These are phyloP conservation scores for Gaertneriomyces sp. DNA, from an alignment of 192 early-diverging fungal species.

Conservation along the genomic window DNA sequence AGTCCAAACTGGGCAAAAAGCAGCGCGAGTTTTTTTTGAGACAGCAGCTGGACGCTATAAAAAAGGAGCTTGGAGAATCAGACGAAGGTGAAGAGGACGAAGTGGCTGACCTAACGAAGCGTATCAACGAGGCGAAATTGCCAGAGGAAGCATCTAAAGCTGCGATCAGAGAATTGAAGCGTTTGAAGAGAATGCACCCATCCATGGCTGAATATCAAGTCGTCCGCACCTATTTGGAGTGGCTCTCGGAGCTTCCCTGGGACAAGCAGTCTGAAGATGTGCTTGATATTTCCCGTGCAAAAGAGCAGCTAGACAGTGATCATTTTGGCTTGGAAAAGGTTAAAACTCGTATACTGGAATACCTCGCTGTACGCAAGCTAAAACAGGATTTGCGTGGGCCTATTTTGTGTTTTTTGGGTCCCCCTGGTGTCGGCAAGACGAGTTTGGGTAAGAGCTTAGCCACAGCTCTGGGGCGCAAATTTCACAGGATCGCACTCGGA, in stretches of 20 bases:
- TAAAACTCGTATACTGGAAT: slow-evolving; percentile 79
- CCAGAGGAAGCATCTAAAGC: slow-evolving; percentile 59
- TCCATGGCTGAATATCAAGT: slow-evolving; percentile 75
- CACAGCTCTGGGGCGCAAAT: slow-evolving; percentile 67
- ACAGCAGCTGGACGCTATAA: slow-evolving; percentile 79
- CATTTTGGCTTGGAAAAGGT: slow-evolving; percentile 79
- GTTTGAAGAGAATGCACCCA: slow-evolving; percentile 67
- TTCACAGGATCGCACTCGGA: slow-evolving; percentile 78
- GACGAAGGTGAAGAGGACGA: slow-evolving; percentile 68
- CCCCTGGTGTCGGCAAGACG: slow-evolving; percentile 74
- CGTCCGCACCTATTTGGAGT: slow-evolving; percentile 73
- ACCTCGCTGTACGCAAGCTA: slow-evolving; percentile 76
- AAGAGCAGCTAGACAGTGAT: slow-evolving; percentile 69
- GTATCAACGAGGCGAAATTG: slow-evolving; percentile 55
- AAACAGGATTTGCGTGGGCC: slow-evolving; percentile 70
- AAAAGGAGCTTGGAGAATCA: slow-evolving; percentile 71
- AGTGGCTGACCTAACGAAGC: slow-evolving; percentile 51
- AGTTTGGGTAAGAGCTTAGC: slow-evolving; percentile 79
- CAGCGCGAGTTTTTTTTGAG: slow-evolving; percentile 76
- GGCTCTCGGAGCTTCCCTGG: slow-evolving; percentile 77
- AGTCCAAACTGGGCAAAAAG: slow-evolving; percentile 72
- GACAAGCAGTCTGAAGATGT: slow-evolving; percentile 51
- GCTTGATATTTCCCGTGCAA: slow-evolving; percentile 64
- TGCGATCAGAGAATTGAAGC: slow-evolving; percentile 61
- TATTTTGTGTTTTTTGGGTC: slow-evolving; percentile 61